These are phyloP conservation scores for Didymella pomorum DNA, from an alignment of 2,329 filamentous ascomycete species.

Conservation along the genomic window DNA sequence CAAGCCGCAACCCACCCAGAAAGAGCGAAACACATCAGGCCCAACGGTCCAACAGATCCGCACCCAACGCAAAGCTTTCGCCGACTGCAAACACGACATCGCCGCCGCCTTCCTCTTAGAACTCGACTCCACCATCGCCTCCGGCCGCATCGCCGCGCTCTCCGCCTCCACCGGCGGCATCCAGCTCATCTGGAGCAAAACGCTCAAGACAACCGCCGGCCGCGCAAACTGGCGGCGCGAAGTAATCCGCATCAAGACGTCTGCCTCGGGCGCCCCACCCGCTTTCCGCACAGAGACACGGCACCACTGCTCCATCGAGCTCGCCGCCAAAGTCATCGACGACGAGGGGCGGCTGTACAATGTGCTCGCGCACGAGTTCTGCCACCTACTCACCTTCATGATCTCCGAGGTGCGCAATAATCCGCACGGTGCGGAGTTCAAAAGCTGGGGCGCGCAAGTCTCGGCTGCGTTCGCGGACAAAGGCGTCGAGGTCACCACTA, in stretches of 20 bases:
- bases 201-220: constrained; percentile 81
- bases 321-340: constrained; percentile 87
- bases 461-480: constrained; percentile 65
- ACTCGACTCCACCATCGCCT: constrained; percentile 71
- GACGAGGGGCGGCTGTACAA: constrained; percentile 78
- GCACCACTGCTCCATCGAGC: constrained; percentile 80
- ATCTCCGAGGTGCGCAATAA: constrained; percentile 75
- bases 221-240: constrained; percentile 61
- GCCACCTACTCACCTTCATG: constrained; percentile 93
- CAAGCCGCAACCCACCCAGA: constrained; percentile 19
- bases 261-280: constrained; percentile 25
- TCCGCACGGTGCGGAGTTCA: constrained; percentile 86
- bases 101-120: constrained; percentile 71
- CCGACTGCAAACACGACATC: constrained; percentile 66
- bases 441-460: constrained; percentile 68
- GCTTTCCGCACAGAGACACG: constrained; percentile 46
- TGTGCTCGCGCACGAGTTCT: constrained; percentile 95
- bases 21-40: not conserved
- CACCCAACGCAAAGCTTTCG: constrained; percentile 64
- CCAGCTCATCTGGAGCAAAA: constrained; percentile 76
- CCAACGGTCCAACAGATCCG: constrained; percentile 35
- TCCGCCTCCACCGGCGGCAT: constrained; percentile 73
- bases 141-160: constrained; percentile 66
- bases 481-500: constrained; percentile 82
- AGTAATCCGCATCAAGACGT: constrained; percentile 48